Percentiles rank a stretch among this genome's conserved stretches.
Evolutionary conservation across 176 grass and related monocot species (phyloP).

Genomic region (Urochloa ruziziensis): DNA sequence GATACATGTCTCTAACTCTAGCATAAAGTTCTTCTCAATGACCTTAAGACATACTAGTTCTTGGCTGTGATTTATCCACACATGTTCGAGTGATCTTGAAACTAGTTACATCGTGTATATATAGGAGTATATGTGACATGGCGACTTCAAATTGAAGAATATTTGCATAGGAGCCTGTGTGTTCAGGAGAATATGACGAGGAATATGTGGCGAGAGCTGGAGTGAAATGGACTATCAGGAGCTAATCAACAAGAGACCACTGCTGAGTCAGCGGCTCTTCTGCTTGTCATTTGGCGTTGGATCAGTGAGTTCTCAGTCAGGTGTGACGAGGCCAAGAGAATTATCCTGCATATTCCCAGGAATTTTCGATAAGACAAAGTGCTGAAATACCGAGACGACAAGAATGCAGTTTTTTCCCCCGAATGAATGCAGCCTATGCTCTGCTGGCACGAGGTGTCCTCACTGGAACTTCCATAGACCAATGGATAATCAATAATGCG

Average conservation of each 20-base stretch:
- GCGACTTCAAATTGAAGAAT: background rate
- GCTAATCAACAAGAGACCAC: background rate
- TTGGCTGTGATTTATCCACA: background rate
- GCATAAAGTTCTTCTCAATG: too few relatives aligned
- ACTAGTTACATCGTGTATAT: background rate
- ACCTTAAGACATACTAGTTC: background rate
- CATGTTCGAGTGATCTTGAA: background rate
- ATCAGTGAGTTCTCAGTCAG: background rate
- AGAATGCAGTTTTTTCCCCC: too few relatives aligned
- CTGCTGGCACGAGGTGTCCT: background rate
- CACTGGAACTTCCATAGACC: background rate
- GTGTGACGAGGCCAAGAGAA: background rate
- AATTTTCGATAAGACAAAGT: background rate
- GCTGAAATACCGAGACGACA: background rate
- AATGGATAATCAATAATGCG: background rate
- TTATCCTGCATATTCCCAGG: conserved; percentile 25
- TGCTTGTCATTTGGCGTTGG: background rate
- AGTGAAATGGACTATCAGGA: background rate
- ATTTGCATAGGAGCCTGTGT: background rate
- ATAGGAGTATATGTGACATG: background rate
- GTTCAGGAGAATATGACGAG: conserved; percentile 6
- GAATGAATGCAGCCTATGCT: background rate
- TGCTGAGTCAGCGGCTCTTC: background rate
- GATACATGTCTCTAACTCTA: background rate
- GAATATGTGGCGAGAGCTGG: background rate